Evolutionary conservation across 805 yeast species (phyloP), one percentile per base, ranked within the genome.

Genomic region (Hanseniaspora guilliermondii): DNA sequence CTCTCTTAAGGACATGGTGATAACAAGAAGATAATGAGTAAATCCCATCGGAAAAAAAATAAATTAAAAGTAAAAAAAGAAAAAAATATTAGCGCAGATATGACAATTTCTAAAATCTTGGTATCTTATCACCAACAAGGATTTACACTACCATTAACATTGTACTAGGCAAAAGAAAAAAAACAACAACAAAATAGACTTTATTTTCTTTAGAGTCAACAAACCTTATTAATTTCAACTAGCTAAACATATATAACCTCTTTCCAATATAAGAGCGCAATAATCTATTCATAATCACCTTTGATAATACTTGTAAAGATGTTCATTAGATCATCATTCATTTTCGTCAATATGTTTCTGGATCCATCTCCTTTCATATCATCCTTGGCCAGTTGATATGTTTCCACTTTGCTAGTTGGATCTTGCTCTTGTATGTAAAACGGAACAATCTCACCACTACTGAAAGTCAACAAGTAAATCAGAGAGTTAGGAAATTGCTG

Each of bases 361-460:
- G 21, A 7, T 1, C 48, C 27, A 6, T 33, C 35, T 12, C 54
- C 54, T 3, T n/a, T 36, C 12, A 36, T 16, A 6, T 22, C 7
- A 4, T 44, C 32, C 22, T 25, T 27, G 24, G 27, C 17, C 19
- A 30, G 8, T 12, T 19, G 16, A 17, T 27, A 30, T n/a, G 35
- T 27, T 6, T 14, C 17, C 2, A 17, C 12, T 12, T 44, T 25
- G 36, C 37, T 21, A 16, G 9, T 30, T 27, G 19, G 2, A 8
- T 21, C 25, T 14, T 32, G 35, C 6, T 50, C 54, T 21, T 50
- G 54, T 7, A 33, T 50, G 24, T 50, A 50, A n/a, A 50, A 50
- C 6, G 46, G 48, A n/a, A 50, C 33, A 32, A 50, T 39, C 19
- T 42, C 54, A 36, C 54, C 54, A 16, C 54, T 39, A 11, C 54